Evolutionary conservation across 2,329 filamentous ascomycete species (phyloP).

Genomic region (Calonectria henricotiae): DNA sequence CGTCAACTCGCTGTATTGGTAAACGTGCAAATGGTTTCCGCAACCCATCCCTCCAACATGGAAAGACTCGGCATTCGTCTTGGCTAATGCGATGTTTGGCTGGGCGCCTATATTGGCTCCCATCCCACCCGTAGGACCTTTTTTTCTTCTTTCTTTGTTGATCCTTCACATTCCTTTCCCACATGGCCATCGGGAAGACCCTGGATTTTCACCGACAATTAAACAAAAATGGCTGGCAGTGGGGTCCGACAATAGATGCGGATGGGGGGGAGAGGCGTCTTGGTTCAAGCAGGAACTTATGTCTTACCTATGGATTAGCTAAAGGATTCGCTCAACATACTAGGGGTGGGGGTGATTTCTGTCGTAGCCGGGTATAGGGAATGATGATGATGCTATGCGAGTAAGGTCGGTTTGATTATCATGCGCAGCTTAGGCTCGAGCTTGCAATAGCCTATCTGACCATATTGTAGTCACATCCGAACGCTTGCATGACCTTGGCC

Average conservation of each 20-base stretch:
- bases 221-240: neutral
- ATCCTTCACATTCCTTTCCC: neutral
- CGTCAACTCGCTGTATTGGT: neutral
- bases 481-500: slow-evolving; percentile 3
- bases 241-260: neutral
- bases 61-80: slow-evolving; percentile 1
- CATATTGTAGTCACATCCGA: slow-evolving; percentile 14
- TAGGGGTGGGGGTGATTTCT: neutral
- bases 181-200: slow-evolving; percentile 1
- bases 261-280: slow-evolving; percentile 21
- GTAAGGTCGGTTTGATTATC: slow-evolving; percentile 8
- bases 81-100: neutral
- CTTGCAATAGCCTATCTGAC: slow-evolving; percentile 21
- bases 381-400: neutral
- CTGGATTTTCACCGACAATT: slow-evolving; percentile 5
- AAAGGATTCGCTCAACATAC: slow-evolving; percentile 12
- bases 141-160: neutral
- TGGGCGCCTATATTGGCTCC: neutral
- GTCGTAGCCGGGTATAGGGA: neutral
- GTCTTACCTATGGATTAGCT: slow-evolving; percentile 5
- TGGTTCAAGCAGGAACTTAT: slow-evolving; percentile 19
- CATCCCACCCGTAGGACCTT: neutral
- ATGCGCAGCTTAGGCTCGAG: slow-evolving; percentile 7
- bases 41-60: neutral
- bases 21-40: neutral